Evolutionary conservation across 139 green algal species (phyloP).

Genomic region (Deuterostichococcus epilithicus): DNA sequence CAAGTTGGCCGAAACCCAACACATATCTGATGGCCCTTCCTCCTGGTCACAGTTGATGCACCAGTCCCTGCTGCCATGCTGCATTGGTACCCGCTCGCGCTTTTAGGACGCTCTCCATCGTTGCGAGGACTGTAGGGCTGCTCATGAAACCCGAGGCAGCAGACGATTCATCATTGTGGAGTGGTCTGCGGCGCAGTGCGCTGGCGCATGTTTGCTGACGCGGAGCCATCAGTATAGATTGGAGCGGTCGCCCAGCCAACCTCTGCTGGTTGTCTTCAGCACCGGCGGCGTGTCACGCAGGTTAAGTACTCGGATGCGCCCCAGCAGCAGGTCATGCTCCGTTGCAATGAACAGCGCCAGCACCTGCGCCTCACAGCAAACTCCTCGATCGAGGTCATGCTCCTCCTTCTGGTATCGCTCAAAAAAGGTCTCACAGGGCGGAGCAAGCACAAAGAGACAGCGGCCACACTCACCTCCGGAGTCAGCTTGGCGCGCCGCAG

Average conservation of each 20-base stretch:
- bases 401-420: too few relatives aligned
- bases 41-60: not conserved
- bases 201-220: not conserved
- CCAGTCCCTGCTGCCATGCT: not conserved
- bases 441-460: too few relatives aligned
- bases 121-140: not conserved
- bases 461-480: not conserved
- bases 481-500: constrained; percentile 8
- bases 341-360: constrained; percentile 13
- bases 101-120: not conserved
- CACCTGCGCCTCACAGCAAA: not conserved
- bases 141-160: not conserved
- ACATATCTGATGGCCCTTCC: not conserved
- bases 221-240: constrained; percentile 2
- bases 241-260: constrained; percentile 12
- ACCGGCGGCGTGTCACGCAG: not conserved
- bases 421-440: too few relatives aligned
- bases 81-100: not conserved
- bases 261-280: constrained; percentile 4
- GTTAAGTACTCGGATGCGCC: not conserved
- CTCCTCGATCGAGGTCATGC: too few relatives aligned
- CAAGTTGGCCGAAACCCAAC: not conserved
- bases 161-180: not conserved
- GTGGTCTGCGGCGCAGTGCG: not conserved
- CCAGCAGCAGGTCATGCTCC: constrained; percentile 11